These are phyloP conservation scores for Dothiorella sarmentorum DNA, from an alignment of 2,329 filamentous ascomycete species.

Conservation along the genomic window DNA sequence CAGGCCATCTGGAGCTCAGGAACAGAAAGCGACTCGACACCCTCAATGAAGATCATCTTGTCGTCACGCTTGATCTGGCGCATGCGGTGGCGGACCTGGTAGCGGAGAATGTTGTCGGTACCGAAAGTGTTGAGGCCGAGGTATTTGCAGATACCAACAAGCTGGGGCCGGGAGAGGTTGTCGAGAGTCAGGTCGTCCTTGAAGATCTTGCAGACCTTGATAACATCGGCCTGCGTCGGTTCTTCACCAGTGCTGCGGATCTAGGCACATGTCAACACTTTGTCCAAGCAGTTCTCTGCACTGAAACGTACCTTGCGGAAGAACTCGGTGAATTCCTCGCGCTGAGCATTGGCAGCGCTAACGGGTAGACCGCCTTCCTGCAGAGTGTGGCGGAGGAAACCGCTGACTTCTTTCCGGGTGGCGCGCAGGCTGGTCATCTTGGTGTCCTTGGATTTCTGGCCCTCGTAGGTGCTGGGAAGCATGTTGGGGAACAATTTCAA, in stretches of 20 bases:
- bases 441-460: constrained; percentile 80
- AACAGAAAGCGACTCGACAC: constrained; percentile 89
- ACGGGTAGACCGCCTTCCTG: constrained; percentile 91
- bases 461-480: constrained; percentile 95
- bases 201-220: constrained; percentile 99
- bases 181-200: constrained; percentile 96
- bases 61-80: constrained; percentile 99
- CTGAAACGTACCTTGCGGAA: constrained; percentile 74
- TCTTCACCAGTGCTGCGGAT: constrained; percentile 78
- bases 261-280: constrained; percentile 25
- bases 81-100: constrained; percentile 96
- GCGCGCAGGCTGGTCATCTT: constrained; percentile 79
- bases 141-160: constrained; percentile 97
- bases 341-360: constrained; percentile 77
- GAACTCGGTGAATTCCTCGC: constrained; percentile 92
- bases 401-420: constrained; percentile 90
- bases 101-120: constrained; percentile 95
- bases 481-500: constrained; percentile 96
- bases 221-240: constrained; percentile 84
- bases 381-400: constrained; percentile 81
- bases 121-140: constrained; percentile 97
- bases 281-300: too few relatives aligned
- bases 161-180: constrained; percentile 90
- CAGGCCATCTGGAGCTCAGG: constrained; percentile 89
- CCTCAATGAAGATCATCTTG: constrained; percentile 88